phyloP scores from a whole-genome alignment of 371 early-diverging fungal species.

The Haplosporangium sp. region DNA sequence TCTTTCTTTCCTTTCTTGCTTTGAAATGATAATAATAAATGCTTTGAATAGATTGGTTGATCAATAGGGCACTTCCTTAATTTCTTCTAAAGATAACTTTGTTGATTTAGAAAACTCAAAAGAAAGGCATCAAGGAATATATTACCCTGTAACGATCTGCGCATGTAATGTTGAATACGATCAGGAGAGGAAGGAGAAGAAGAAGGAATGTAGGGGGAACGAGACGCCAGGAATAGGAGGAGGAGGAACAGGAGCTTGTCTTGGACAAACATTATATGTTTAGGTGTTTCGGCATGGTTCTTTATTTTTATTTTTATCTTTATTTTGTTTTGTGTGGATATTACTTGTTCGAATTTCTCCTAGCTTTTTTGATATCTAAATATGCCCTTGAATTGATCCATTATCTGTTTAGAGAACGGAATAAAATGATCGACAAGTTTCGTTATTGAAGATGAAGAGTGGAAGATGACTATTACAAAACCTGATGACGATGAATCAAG shows the following conservation, averaged over 20 bases:
- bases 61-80: too few species aligned
- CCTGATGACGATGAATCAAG: too few species aligned
- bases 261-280: background rate
- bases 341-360: background rate
- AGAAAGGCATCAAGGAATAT: too few species aligned
- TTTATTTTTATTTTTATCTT: background rate
- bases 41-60: too few species aligned
- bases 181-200: background rate
- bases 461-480: too few species aligned
- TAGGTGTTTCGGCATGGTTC: background rate
- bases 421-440: background rate
- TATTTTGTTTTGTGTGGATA: background rate
- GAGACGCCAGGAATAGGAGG: background rate
- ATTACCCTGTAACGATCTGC: background rate
- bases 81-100: too few species aligned
- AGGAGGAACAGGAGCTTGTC: background rate
- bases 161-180: background rate
- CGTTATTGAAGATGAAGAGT: background rate
- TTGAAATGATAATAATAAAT: too few species aligned
- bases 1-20: too few species aligned
- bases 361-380: background rate
- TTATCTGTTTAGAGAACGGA: background rate
- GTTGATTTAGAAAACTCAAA: too few species aligned
- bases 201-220: background rate
- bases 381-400: background rate